Evolutionary conservation across 495 filamentous ascomycete genomes (phyloP).

Genomic region (Pyrenopolyporus hunteri): DNA sequence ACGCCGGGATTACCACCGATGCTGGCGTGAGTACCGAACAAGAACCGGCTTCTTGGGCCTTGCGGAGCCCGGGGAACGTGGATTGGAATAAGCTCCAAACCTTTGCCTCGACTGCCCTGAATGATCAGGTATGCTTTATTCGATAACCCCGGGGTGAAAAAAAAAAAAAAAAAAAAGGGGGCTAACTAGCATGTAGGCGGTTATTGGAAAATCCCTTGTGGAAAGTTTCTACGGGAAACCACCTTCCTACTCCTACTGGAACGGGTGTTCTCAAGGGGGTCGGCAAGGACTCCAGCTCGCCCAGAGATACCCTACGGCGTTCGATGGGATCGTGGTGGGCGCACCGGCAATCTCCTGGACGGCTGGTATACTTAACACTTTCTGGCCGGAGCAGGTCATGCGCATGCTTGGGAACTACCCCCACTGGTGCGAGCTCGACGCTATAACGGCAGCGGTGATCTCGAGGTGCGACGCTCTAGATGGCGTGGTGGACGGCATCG

Average conservation of each 20-base stretch:
- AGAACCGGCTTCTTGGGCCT: slow-evolving; percentile 45
- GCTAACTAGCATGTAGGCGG: background rate
- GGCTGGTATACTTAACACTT: slow-evolving; percentile 4
- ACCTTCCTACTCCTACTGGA: slow-evolving; percentile 45
- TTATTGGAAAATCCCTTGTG: slow-evolving; percentile 33
- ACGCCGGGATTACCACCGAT: slow-evolving; percentile 49
- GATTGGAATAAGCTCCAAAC: slow-evolving; percentile 49
- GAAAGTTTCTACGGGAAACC: slow-evolving; percentile 42
- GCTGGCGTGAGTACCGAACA: slow-evolving; percentile 41
- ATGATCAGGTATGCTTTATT: slow-evolving; percentile 30
- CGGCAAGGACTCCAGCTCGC: slow-evolving; percentile 46
- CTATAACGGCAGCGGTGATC: slow-evolving; percentile 36
- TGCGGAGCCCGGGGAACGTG: slow-evolving; percentile 49
- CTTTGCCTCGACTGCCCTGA: slow-evolving; percentile 43
- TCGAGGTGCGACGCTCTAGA: slow-evolving; percentile 44
- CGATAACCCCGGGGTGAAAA: background rate
- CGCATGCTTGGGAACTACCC: slow-evolving; percentile 17
- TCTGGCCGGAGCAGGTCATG: slow-evolving; percentile 37
- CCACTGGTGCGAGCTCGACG: slow-evolving; percentile 37
- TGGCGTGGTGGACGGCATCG: slow-evolving; percentile 39
- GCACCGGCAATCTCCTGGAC: slow-evolving; percentile 42
- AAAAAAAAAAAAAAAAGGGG: no score
- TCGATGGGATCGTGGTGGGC: slow-evolving; percentile 43
- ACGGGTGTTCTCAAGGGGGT: slow-evolving; percentile 47
- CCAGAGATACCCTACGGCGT: slow-evolving; percentile 45